Percentiles rank a stretch among this genome's conserved stretches.
These are phyloP conservation scores for Silene coronaria DNA, from an alignment of 179 eudicot genomes.

Conservation along the genomic window DNA sequence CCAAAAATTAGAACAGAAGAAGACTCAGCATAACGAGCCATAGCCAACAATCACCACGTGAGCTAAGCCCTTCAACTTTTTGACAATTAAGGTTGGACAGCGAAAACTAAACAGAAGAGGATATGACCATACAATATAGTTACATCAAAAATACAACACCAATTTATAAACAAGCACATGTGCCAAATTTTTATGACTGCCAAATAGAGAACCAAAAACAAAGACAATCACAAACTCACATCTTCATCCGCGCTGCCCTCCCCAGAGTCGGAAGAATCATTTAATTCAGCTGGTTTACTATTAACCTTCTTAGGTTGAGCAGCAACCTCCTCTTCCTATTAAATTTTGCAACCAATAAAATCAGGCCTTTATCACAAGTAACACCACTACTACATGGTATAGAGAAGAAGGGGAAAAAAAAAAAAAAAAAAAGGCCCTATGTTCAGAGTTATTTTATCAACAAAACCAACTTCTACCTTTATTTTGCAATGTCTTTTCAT, in stretches of 20 bases:
- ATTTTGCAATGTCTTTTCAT: neutral
- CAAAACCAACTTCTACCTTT: neutral
- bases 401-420: too few relatives aligned
- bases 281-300: conserved; percentile 10
- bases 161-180: neutral
- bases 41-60: neutral
- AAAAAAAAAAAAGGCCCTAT: too few relatives aligned
- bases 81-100: neutral
- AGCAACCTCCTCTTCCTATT: conserved; percentile 22
- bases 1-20: neutral
- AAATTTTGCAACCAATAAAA: neutral
- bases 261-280: conserved; percentile 33
- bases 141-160: too few relatives aligned
- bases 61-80: conserved; percentile 21
- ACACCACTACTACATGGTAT: too few relatives aligned
- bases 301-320: conserved; percentile 20
- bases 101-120: too few relatives aligned
- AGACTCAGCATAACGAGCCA: neutral
- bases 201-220: neutral
- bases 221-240: conserved; percentile 6
- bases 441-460: too few relatives aligned
- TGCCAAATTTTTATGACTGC: neutral
- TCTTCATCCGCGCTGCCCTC: conserved; percentile 33
- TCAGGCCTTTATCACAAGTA: too few relatives aligned
- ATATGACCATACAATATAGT: too few relatives aligned